Evolutionary conservation across 1,284 basidiomycete genomes (phyloP).

Genomic region (Stereum hirsutum): DNA sequence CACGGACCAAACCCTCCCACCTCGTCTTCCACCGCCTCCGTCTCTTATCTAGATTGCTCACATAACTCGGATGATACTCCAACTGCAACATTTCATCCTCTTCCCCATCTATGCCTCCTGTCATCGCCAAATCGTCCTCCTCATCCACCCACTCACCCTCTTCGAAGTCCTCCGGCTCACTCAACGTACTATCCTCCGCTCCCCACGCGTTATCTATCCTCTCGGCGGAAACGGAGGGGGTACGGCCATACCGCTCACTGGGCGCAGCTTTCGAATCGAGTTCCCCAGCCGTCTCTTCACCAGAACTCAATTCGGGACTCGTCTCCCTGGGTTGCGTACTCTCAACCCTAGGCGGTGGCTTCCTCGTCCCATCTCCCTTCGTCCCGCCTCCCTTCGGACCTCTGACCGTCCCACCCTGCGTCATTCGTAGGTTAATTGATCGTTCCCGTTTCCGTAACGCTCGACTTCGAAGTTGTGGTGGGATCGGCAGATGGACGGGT

Average conservation of each 20-base stretch:
- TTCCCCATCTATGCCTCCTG: slow-evolving; percentile 34
- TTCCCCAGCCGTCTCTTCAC: slow-evolving; percentile 50
- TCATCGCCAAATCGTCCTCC: slow-evolving; percentile 25
- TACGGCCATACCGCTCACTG: slow-evolving; percentile 12
- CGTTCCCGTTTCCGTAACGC: slow-evolving; percentile 26
- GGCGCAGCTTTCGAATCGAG: slow-evolving; percentile 23
- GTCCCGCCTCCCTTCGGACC: slow-evolving; percentile 13
- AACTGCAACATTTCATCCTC: slow-evolving; percentile 63
- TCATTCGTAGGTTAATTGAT: slow-evolving; percentile 25
- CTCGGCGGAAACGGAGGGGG: background rate
- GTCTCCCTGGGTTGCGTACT: slow-evolving; percentile 75
- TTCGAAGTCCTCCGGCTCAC: too few species aligned
- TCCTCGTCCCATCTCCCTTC: slow-evolving; percentile 24
- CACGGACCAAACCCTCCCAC: slow-evolving; percentile 65
- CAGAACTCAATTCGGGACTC: slow-evolving; percentile 58
- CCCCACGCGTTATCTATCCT: slow-evolving; percentile 18
- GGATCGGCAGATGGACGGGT: slow-evolving; percentile 42
- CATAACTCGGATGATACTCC: slow-evolving; percentile 66
- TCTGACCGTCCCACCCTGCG: slow-evolving; percentile 14
- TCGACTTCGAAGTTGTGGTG: slow-evolving; percentile 24
- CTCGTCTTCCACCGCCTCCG: slow-evolving; percentile 61
- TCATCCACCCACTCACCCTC: slow-evolving; percentile 65
- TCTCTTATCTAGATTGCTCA: slow-evolving; percentile 56
- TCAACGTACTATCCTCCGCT: slow-evolving; percentile 19
- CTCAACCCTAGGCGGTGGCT: slow-evolving; percentile 64